Conservation (phyloP, 176 grass and related monocot species). For the Hsuehochloa calcarea region DNA sequence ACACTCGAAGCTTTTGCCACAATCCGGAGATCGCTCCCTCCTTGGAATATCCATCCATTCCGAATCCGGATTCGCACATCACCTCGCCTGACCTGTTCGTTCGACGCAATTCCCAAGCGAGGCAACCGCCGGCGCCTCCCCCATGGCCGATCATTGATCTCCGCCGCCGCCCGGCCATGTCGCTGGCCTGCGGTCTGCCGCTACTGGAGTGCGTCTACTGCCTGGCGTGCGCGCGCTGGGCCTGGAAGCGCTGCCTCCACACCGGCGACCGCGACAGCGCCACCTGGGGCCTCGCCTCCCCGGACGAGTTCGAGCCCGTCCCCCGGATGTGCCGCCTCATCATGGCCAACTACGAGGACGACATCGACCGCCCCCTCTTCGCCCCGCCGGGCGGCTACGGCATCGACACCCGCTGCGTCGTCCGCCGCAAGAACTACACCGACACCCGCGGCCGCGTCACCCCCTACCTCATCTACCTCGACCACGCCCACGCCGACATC, state of each 20-base stretch:
- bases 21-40: too few species aligned
- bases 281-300: conserved; percentile 64
- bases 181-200: conserved; percentile 75
- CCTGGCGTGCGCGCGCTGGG: conserved; percentile 93
- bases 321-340: conserved; percentile 85
- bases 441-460: conserved; percentile 69
- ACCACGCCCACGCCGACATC: conserved; percentile 70
- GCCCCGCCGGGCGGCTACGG: conserved; percentile 26
- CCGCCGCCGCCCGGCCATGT: conserved; percentile 40
- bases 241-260: conserved; percentile 92
- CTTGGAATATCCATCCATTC: too few species aligned
- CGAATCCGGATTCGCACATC: too few species aligned
- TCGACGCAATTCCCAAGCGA: not conserved
- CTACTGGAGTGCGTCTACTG: conserved; percentile 96
- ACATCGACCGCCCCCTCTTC: conserved; percentile 30
- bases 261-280: conserved; percentile 68
- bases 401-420: conserved; percentile 42
- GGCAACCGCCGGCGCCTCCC: not conserved
- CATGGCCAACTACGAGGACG: conserved; percentile 76
- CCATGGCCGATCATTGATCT: not conserved
- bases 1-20: too few species aligned
- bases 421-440: conserved; percentile 58
- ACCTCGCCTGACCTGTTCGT: too few species aligned
- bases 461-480: conserved; percentile 84
- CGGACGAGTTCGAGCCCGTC: conserved; percentile 67